Percentiles rank a stretch among this genome's conserved stretches.
These are phyloP conservation scores for Willaertia magna DNA, from an alignment of 208 protist species.

Conservation along the genomic window DNA sequence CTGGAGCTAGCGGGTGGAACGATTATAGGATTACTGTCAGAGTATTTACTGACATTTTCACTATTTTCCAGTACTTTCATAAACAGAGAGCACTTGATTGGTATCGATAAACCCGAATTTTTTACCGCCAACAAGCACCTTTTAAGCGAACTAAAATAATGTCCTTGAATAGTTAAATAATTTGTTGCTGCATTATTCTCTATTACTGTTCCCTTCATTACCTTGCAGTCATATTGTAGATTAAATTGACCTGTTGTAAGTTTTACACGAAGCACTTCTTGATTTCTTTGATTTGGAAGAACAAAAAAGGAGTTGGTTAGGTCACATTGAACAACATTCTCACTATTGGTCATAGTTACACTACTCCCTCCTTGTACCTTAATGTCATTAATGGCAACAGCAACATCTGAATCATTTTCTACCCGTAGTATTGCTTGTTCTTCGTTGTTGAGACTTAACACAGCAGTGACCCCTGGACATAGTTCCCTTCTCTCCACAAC, in stretches of 20 bases:
- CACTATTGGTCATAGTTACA: not conserved
- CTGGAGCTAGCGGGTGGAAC: not conserved
- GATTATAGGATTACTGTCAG: not conserved
- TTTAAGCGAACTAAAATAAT: not conserved
- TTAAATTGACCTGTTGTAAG: not conserved
- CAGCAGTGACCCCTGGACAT: not conserved
- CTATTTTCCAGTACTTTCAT: not conserved
- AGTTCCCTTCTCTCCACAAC: not conserved
- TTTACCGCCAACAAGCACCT: not conserved
- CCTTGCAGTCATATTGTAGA: not conserved
- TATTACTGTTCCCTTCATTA: not conserved
- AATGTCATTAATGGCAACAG: not conserved
- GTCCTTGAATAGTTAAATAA: not conserved
- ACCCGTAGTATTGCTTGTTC: too few relatives aligned
- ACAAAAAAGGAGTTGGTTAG: too few relatives aligned
- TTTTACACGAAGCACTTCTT: not conserved
- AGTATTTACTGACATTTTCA: not conserved
- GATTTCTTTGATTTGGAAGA: not conserved
- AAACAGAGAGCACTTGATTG: not conserved
- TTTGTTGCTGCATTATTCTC: not conserved
- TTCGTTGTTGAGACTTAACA: not conserved
- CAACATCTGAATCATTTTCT: not conserved
- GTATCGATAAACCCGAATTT: not conserved
- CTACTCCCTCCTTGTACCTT: not conserved
- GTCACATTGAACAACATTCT: not conserved